A percentile compares a stretch with the other conserved stretches of the same genome.
Evolutionary conservation across 2,329 filamentous ascomycete genomes (phyloP).

Genomic region (Cladosporium sp.): DNA sequence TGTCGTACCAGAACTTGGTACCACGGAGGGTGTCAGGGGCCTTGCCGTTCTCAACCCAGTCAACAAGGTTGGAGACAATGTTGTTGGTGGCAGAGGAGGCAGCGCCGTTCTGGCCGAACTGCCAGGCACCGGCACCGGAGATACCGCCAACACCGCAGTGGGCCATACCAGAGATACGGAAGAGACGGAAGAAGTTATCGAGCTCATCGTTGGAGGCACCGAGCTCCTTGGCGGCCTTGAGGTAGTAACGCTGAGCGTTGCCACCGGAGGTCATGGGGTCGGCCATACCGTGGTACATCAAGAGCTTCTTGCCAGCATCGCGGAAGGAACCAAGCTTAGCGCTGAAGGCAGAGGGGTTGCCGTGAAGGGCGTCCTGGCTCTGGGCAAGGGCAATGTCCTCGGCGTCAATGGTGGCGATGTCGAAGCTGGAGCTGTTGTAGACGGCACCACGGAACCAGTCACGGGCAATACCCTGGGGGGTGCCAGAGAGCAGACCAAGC

Average conservation of each 20-base stretch:
- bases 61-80: constrained; percentile 49
- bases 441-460: constrained; percentile 55
- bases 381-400: constrained; percentile 45
- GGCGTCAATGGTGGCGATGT: constrained; percentile 40
- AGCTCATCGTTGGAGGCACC: constrained; percentile 40
- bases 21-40: constrained; percentile 40
- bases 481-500: constrained; percentile 42
- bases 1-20: constrained; percentile 49
- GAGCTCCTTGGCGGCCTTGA: constrained; percentile 45
- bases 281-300: constrained; percentile 45
- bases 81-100: constrained; percentile 41
- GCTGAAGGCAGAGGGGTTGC: constrained; percentile 43
- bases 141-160: constrained; percentile 51
- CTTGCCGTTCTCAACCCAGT: constrained; percentile 37
- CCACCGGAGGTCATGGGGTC: constrained; percentile 48
- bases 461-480: constrained; percentile 44
- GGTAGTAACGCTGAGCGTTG: constrained; percentile 51
- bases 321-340: constrained; percentile 42
- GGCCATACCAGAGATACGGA: constrained; percentile 53
- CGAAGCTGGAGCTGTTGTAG: constrained; percentile 47
- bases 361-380: constrained; percentile 42
- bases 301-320: constrained; percentile 46
- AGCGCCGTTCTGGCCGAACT: constrained; percentile 40
- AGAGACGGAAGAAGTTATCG: constrained; percentile 48
- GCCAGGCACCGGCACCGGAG: constrained; percentile 44